Evolutionary conservation across 148 eudicot genomes (phyloP).

Genomic region (Salicornia ramosissima): DNA sequence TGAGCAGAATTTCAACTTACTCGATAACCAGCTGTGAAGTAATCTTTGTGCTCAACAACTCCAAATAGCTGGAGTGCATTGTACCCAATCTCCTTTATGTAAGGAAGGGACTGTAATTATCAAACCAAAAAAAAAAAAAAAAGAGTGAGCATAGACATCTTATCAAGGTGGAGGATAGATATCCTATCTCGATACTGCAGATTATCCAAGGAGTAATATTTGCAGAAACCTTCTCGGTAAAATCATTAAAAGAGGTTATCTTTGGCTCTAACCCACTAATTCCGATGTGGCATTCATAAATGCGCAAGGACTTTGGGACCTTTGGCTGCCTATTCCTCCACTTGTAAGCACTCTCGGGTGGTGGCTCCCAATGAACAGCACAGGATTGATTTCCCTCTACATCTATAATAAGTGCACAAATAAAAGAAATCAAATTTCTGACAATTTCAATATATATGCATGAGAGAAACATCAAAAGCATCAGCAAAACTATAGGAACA

Average conservation of each 20-base stretch:
- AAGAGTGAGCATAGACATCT: slow-evolving; percentile 3
- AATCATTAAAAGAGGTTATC: slow-evolving; percentile 71
- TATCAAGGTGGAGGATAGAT: not conserved
- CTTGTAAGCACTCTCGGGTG: slow-evolving; percentile 66
- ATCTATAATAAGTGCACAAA: slow-evolving; percentile 33
- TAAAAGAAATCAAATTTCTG: slow-evolving; percentile 9
- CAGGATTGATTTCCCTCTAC: slow-evolving; percentile 67
- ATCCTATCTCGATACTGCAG: slow-evolving; percentile 7
- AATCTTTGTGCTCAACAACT: slow-evolving; percentile 95
- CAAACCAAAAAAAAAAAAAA: not conserved
- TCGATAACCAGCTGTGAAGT: slow-evolving; percentile 88
- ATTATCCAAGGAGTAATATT: slow-evolving; percentile 2
- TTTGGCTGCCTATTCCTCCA: slow-evolving; percentile 69
- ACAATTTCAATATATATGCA: not conserved
- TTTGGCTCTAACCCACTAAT: slow-evolving; percentile 76
- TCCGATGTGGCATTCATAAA: slow-evolving; percentile 94
- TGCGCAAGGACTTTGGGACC: slow-evolving; percentile 71
- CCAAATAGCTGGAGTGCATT: slow-evolving; percentile 92
- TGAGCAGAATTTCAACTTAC: slow-evolving; percentile 44
- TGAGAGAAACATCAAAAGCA: not conserved
- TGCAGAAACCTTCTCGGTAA: slow-evolving; percentile 54
- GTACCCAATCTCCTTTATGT: slow-evolving; percentile 82
- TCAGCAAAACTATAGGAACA: not conserved
- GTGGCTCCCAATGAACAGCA: slow-evolving; percentile 97
- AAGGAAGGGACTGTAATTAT: slow-evolving; percentile 65